Evolutionary conservation across 768 basidiomycete genomes (phyloP).

Genomic region (Rickenella mellea): DNA sequence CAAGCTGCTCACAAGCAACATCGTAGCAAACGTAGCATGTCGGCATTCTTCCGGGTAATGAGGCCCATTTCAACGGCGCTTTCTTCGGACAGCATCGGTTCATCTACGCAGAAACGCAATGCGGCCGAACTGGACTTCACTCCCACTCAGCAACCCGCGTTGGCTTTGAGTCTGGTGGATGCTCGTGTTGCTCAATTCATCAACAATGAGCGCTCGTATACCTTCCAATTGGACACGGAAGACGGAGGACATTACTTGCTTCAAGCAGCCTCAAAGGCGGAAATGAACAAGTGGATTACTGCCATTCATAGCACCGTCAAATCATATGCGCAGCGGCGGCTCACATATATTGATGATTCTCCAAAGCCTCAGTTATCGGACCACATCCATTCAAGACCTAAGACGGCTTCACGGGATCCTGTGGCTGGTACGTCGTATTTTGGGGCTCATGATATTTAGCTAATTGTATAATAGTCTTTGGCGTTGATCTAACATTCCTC

Average conservation of each 20-base stretch:
- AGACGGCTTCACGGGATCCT: conserved; percentile 58
- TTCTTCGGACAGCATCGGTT: conserved; percentile 44
- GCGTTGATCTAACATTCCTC: conserved; percentile 64
- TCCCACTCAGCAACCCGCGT: conserved; percentile 61
- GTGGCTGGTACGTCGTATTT: conserved; percentile 46
- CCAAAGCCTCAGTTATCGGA: conserved; percentile 69
- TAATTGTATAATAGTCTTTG: conserved; percentile 42
- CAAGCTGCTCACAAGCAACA: conserved; percentile 57
- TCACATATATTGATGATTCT: conserved; percentile 72
- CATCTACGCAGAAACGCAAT: conserved; percentile 38
- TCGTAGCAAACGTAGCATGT: conserved; percentile 81
- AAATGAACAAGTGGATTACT: conserved; percentile 72
- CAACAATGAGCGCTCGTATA: conserved; percentile 76
- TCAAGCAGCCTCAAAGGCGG: conserved; percentile 60
- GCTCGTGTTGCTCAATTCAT: conserved; percentile 61
- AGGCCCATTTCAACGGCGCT: conserved; percentile 85
- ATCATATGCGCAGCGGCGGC: conserved; percentile 63
- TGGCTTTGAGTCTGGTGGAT: conserved; percentile 67
- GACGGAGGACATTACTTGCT: conserved; percentile 79
- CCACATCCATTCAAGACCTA: conserved; percentile 56
- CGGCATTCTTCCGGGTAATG: conserved; percentile 77
- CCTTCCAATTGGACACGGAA: conserved; percentile 77
- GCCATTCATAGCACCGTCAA: conserved; percentile 64
- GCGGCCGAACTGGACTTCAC: conserved; percentile 69
- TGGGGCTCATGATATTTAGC: background rate